Percentiles rank a stretch among this genome's conserved stretches.
These are phyloP conservation scores for Candida gorgasii DNA, from an alignment of 805 yeast species.

Conservation along the genomic window DNA sequence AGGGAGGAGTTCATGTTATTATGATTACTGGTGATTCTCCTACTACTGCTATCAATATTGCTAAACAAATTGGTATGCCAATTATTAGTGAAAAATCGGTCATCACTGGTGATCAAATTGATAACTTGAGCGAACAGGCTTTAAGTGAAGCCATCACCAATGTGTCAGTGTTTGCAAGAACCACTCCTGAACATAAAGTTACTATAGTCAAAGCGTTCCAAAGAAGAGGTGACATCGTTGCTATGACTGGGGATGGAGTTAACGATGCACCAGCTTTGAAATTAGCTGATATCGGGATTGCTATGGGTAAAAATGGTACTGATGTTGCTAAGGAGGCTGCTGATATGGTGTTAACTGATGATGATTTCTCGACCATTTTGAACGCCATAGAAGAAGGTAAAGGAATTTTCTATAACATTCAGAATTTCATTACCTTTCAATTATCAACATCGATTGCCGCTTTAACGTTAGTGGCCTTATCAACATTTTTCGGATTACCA, in stretches of 20 bases:
- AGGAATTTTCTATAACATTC: constrained; percentile 94
- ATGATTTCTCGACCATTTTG: constrained; percentile 91
- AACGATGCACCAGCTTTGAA: constrained; percentile 98
- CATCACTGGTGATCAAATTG: constrained; percentile 82
- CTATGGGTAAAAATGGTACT: constrained; percentile 93
- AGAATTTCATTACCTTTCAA: constrained; percentile 92
- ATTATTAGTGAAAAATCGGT: constrained; percentile 65
- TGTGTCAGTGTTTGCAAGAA: constrained; percentile 90
- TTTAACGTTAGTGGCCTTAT: constrained; percentile 78
- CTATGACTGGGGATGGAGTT: constrained; percentile 99
- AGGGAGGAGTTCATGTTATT: constrained; percentile 95
- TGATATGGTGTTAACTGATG: constrained; percentile 96
- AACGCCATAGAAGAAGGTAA: constrained; percentile 97
- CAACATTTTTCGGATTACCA: constrained; percentile 85
- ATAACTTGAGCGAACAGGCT: constrained; percentile 67
- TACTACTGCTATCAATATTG: constrained; percentile 82
- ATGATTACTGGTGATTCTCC: constrained; percentile 98
- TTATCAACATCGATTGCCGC: constrained; percentile 96
- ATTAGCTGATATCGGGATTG: constrained; percentile 92
- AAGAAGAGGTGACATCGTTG: constrained; percentile 90
- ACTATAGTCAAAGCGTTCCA: constrained; percentile 88
- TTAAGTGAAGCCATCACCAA: constrained; percentile 74
- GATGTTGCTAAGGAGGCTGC: constrained; percentile 99
- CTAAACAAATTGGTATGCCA: constrained; percentile 88
- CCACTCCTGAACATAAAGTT: constrained; percentile 92